phyloP scores from a whole-genome alignment of 148 eudicot species.

The Persicaria maculosa region DNA sequence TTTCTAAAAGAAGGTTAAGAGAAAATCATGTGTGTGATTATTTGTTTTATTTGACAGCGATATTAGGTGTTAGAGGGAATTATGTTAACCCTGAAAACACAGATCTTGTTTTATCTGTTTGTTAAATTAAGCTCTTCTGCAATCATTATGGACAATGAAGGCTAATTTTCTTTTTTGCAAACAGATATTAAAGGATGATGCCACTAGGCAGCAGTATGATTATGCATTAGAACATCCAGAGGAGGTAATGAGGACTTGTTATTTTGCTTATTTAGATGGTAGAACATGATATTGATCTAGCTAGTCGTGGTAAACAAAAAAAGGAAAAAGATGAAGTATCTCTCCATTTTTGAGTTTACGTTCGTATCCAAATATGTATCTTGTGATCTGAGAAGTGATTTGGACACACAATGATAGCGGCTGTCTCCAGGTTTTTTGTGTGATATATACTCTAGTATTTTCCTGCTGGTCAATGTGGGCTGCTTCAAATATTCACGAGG shows the following conservation, averaged over 20 bases:
- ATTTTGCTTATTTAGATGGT: background rate
- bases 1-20: background rate
- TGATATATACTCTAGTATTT: background rate
- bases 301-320: background rate
- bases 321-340: too few relatives aligned
- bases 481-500: background rate
- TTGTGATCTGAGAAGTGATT: background rate
- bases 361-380: background rate
- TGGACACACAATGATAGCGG: background rate
- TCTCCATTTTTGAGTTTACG: background rate
- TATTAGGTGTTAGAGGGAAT: background rate
- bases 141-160: background rate
- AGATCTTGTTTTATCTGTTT: background rate
- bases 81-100: background rate
- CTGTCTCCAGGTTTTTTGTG: background rate
- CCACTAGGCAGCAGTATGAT: slow-evolving; percentile 76
- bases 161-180: background rate
- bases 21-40: too few relatives aligned
- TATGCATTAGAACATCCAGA: slow-evolving; percentile 97
- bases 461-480: background rate
- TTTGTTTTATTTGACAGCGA: background rate
- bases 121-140: background rate
- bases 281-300: background rate
- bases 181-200: slow-evolving; percentile 90
- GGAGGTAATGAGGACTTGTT: slow-evolving; percentile 39